Conservation (phyloP, 1,284 basidiomycete species). For the Sanghuangporus sanghuang region DNA sequence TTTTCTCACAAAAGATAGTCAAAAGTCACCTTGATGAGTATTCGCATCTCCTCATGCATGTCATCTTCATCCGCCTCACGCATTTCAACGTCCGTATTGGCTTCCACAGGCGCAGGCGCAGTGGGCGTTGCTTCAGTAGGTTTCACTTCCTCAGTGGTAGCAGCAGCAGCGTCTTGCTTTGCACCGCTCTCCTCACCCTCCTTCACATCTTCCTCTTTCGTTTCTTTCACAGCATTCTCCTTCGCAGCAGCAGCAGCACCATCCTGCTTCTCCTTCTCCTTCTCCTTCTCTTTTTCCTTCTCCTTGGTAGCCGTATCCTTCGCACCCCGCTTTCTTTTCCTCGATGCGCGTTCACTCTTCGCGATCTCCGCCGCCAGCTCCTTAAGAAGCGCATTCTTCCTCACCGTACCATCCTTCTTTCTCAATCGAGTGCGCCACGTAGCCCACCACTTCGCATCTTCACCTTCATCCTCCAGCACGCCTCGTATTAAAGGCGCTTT, state of each 20-base stretch:
- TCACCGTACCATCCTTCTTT: conserved; percentile 29
- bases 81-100: conserved; percentile 43
- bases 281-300: conserved; percentile 14
- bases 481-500: conserved; percentile 31
- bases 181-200: conserved; percentile 28
- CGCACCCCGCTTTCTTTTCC: conserved; percentile 33
- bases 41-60: conserved; percentile 80
- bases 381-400: conserved; percentile 17
- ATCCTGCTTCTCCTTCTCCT: conserved; percentile 21
- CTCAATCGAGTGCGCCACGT: conserved; percentile 57
- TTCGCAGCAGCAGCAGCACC: conserved; percentile 18
- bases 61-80: conserved; percentile 51
- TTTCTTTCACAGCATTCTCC: neutral
- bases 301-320: neutral
- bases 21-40: conserved; percentile 74
- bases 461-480: conserved; percentile 44
- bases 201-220: conserved; percentile 19
- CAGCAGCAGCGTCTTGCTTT: neutral
- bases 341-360: conserved; percentile 20
- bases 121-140: neutral
- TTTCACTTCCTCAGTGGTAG: conserved; percentile 24
- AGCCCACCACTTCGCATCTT: conserved; percentile 62
- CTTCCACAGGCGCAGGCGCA: conserved; percentile 30
- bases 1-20: conserved; percentile 7
- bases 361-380: neutral